phyloP scores from a whole-genome alignment of 2,329 filamentous ascomycete species.

The Sporothrix brasiliensis region DNA sequence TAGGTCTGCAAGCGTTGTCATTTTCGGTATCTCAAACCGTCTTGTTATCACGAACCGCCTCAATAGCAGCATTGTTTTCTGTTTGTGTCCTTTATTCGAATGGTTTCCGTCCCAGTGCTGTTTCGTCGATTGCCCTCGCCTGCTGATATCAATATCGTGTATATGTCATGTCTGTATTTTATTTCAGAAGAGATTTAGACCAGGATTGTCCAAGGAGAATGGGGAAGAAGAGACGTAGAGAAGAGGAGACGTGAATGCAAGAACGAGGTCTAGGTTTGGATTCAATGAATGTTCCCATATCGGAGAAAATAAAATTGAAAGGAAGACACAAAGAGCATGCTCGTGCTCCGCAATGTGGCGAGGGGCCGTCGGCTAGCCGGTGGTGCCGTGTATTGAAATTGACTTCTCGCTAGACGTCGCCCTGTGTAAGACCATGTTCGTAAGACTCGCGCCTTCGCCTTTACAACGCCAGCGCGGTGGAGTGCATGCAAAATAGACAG shows the following conservation, averaged over 20 bases:
- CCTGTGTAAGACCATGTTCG: neutral
- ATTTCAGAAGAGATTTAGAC: neutral
- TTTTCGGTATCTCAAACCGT: neutral
- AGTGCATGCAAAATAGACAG: no score
- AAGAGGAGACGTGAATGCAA: neutral
- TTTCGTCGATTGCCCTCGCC: neutral
- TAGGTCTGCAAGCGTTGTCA: neutral
- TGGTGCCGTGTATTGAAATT: neutral
- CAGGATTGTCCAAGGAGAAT: neutral
- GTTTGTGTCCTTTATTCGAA: neutral
- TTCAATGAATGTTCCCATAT: no score
- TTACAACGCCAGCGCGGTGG: neutral
- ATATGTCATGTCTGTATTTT: neutral
- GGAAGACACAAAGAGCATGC: no score
- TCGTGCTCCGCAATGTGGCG: no score
- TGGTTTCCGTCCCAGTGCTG: neutral
- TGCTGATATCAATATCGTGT: neutral
- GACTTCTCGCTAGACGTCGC: neutral
- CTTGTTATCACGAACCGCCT: neutral
- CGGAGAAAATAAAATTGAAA: no score
- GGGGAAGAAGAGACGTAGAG: neutral
- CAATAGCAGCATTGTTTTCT: neutral
- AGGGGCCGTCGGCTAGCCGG: no score
- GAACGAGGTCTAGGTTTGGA: neutral
- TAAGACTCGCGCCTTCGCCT: conserved; percentile 10